Evolutionary conservation across 345 rosid genomes (phyloP).

Genomic region (Bruguiera gymnorhiza): DNA sequence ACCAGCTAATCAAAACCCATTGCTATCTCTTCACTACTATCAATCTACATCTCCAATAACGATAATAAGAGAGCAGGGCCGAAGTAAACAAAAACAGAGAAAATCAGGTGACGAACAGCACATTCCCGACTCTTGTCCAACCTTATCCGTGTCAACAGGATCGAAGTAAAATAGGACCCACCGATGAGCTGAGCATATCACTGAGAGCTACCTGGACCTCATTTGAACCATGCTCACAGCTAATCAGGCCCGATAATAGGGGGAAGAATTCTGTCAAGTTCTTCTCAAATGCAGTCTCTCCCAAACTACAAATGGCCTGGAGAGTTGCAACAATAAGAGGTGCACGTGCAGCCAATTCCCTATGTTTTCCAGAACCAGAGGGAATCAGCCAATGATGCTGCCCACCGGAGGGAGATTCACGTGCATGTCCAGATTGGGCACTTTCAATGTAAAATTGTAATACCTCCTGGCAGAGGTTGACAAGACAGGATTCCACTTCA

Average conservation of each 20-base stretch:
- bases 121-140: constrained; percentile 7
- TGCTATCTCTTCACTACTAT: constrained; percentile 36
- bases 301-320: constrained; percentile 78
- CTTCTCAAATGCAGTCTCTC: constrained; percentile 68
- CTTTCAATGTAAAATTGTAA: constrained; percentile 64
- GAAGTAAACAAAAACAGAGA: constrained; percentile 6
- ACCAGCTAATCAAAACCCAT: constrained; percentile 24
- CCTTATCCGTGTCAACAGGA: background rate
- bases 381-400: constrained; percentile 69
- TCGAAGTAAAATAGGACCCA: constrained; percentile 1
- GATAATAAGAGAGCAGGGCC: constrained; percentile 1
- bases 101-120: constrained; percentile 25
- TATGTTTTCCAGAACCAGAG: constrained; percentile 78
- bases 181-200: constrained; percentile 2
- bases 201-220: constrained; percentile 6
- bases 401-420: constrained; percentile 36
- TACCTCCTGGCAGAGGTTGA: constrained; percentile 68
- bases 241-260: background rate
- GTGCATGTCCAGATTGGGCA: constrained; percentile 38
- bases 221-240: constrained; percentile 6
- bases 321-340: constrained; percentile 75
- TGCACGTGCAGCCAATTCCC: constrained; percentile 78
- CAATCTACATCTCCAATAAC: constrained; percentile 27
- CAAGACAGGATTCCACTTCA: constrained; percentile 63
- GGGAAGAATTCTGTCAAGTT: constrained; percentile 33